A percentile compares a stretch with the other conserved stretches of the same genome.
phyloP scores from a whole-genome alignment of 441 rosid genomes.

The Erodium trifolium region DNA sequence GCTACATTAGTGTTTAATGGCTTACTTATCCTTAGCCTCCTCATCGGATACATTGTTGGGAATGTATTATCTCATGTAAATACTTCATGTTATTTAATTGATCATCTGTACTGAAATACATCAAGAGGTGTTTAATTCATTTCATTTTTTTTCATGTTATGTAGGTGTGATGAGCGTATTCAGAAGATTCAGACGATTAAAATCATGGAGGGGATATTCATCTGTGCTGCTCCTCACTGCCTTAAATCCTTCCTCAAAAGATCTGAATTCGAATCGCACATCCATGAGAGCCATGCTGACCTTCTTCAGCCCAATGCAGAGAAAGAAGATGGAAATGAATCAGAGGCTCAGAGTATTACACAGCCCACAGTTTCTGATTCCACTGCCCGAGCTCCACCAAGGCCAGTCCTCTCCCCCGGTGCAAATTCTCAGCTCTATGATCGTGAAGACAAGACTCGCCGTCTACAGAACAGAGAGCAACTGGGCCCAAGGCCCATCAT shows the following conservation, averaged over 20 bases:
- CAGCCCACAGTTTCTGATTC: slow-evolving; percentile 65
- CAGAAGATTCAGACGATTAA: slow-evolving; percentile 92
- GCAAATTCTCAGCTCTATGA: slow-evolving; percentile 48
- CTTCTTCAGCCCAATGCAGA: slow-evolving; percentile 57
- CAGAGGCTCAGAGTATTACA: slow-evolving; percentile 51
- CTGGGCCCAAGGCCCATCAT: slow-evolving; percentile 31
- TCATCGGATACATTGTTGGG: background rate
- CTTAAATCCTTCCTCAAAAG: slow-evolving; percentile 78
- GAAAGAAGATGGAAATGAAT: slow-evolving; percentile 57
- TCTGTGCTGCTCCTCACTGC: slow-evolving; percentile 97
- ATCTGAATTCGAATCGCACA: slow-evolving; percentile 67
- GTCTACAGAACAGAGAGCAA: slow-evolving; percentile 25
- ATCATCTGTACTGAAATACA: background rate
- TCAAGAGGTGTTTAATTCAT: background rate
- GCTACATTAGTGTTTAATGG: background rate
- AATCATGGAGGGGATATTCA: slow-evolving; percentile 91
- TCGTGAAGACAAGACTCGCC: slow-evolving; percentile 47
- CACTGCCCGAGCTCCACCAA: slow-evolving; percentile 52
- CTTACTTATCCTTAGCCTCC: background rate
- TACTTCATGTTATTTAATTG: background rate
- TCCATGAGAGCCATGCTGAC: slow-evolving; percentile 50
- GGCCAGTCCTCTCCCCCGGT: slow-evolving; percentile 41
- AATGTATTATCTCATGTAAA: background rate
- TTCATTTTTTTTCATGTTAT: slow-evolving; percentile 6
- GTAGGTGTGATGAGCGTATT: slow-evolving; percentile 83